These are phyloP conservation scores for Blastocystis sp. DNA, from an alignment of 352 stramenopile genomes.

Conservation along the genomic window DNA sequence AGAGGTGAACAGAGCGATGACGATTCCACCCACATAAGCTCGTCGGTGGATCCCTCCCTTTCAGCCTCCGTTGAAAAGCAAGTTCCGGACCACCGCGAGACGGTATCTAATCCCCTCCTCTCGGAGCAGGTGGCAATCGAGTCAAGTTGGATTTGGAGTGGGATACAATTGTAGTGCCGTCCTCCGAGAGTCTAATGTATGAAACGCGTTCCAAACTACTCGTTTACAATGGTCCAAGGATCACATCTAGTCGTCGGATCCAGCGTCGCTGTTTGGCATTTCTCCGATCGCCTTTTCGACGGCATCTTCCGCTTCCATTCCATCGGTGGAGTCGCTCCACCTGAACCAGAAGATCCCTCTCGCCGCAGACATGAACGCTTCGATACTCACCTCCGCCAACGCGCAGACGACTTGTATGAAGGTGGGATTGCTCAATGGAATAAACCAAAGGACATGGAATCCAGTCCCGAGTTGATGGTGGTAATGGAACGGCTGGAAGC, in stretches of 20 bases:
- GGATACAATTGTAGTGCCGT: neutral
- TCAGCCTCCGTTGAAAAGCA: neutral
- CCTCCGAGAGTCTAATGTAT: slow-evolving; percentile 8
- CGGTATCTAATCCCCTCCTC: neutral
- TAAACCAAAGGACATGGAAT: neutral
- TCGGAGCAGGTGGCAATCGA: neutral
- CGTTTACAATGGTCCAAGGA: neutral
- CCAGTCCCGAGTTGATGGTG: slow-evolving; percentile 3
- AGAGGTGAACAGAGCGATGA: neutral
- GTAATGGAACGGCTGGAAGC: neutral
- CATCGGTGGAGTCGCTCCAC: neutral
- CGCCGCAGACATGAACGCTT: neutral
- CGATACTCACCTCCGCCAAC: neutral
- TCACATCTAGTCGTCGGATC: slow-evolving; percentile 9
- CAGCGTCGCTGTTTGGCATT: neutral
- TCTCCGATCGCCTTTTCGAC: neutral
- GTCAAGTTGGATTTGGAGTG: neutral
- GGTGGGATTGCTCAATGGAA: neutral
- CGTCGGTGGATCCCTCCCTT: neutral
- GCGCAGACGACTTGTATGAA: neutral
- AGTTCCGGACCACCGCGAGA: neutral
- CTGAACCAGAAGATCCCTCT: neutral
- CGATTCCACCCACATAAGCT: neutral
- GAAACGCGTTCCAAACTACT: slow-evolving; percentile 12
- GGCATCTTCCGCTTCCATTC: slow-evolving; percentile 1